phyloP scores from a whole-genome alignment of 345 rosid genomes.

The Excoecaria cochinchinensis region DNA sequence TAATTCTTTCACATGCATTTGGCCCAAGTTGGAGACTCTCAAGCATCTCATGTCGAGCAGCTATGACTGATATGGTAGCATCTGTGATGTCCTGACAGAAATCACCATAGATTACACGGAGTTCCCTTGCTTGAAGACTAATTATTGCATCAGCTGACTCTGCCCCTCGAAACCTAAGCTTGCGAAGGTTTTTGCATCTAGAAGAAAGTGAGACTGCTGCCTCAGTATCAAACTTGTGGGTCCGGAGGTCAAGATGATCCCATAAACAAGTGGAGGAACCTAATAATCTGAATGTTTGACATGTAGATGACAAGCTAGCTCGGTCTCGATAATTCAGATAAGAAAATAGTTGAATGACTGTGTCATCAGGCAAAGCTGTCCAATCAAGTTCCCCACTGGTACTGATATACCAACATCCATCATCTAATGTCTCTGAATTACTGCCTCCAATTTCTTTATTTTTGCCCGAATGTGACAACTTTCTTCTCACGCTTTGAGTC shows the following conservation, averaged over 20 bases:
- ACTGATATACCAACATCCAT: conserved; percentile 7
- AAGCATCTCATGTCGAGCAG: conserved; percentile 39
- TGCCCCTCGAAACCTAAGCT: conserved; percentile 37
- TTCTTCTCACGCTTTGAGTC: conserved; percentile 32
- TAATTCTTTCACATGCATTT: conserved; percentile 34
- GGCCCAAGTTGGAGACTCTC: conserved; percentile 39
- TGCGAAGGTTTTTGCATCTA: conserved; percentile 25
- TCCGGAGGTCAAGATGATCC: conserved; percentile 32
- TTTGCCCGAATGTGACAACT: conserved; percentile 21
- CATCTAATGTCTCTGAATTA: conserved; percentile 22
- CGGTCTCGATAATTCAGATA: conserved; percentile 36
- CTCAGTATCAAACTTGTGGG: conserved; percentile 26
- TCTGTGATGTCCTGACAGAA: conserved; percentile 34
- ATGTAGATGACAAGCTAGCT: conserved; percentile 39
- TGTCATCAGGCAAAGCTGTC: conserved; percentile 43
- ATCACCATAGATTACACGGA: conserved; percentile 37
- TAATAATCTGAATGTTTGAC: conserved; percentile 34
- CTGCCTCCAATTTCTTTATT: conserved; percentile 18
- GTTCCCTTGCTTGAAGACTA: conserved; percentile 29
- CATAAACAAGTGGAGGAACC: conserved; percentile 39
- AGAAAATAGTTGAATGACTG: conserved; percentile 31
- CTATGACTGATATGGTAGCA: conserved; percentile 30
- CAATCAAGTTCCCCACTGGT: conserved; percentile 25
- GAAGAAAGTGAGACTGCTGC: conserved; percentile 23
- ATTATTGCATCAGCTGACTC: conserved; percentile 39